Percentiles rank a stretch among this genome's conserved stretches.
Conservation (phyloP, 768 basidiomycete species). For the Phaeolepiota aurea region DNA sequence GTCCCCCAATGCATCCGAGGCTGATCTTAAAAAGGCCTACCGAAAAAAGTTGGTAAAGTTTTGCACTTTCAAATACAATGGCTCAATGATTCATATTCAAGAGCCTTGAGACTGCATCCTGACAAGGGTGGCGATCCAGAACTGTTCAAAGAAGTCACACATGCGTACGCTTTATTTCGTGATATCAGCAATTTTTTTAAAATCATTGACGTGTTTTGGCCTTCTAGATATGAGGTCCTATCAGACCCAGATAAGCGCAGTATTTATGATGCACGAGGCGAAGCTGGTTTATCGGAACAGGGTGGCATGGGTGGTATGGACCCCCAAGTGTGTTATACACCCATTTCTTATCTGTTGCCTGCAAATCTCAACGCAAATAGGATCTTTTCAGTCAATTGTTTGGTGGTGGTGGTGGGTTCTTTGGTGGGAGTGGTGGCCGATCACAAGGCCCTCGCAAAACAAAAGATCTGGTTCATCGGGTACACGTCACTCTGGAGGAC, state of each 20-base stretch:
- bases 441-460: conserved; percentile 81
- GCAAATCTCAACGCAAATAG: conserved; percentile 21
- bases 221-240: conserved; percentile 77
- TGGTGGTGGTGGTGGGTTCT: conserved; percentile 72
- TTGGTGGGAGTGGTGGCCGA: conserved; percentile 62
- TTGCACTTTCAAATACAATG: conserved; percentile 1
- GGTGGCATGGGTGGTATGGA: conserved; percentile 96
- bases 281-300: conserved; percentile 81
- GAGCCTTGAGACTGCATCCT: conserved; percentile 79
- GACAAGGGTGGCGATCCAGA: conserved; percentile 97
- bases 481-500: conserved; percentile 94
- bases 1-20: conserved; percentile 65
- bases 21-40: conserved; percentile 92
- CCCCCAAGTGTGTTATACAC: conserved; percentile 57
- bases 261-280: conserved; percentile 86
- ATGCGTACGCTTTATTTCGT: conserved; percentile 61
- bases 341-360: conserved; percentile 4
- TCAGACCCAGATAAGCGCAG: conserved; percentile 79
- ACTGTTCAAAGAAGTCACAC: conserved; percentile 94
- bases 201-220: conserved; percentile 1
- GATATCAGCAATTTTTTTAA: conserved; percentile 3
- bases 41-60: conserved; percentile 65
- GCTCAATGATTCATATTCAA: conserved; percentile 18
- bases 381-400: conserved; percentile 98
- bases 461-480: conserved; percentile 96